Evolutionary conservation across 192 early-diverging fungal genomes (phyloP), one percentile per base, ranked within the genome.

Genomic region (Spizellomyces punctatus): DNA sequence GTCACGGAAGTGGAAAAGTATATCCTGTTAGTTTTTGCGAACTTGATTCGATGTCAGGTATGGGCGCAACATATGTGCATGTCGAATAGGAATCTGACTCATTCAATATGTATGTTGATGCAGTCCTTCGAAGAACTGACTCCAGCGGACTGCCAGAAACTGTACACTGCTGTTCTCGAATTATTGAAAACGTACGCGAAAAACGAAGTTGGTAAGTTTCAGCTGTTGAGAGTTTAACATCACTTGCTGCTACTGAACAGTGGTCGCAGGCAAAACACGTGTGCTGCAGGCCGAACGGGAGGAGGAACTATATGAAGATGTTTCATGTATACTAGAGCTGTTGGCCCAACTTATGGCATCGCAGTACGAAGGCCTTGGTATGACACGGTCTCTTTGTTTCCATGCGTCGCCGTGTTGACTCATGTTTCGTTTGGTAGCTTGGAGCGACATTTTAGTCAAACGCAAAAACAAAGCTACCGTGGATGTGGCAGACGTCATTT

Each of bases 291-390:
- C 83, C 49, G 81, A 82, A 27, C 84, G 85, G 19, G 89, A 87
- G n/a, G 90, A 91, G 42, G 84, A 87, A 62, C 81, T 88, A 2
- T 86, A 87, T 67, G 82, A 82, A 21, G 90, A 91, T 74, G 78
- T 91, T 10, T 83, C 84, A 9, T 76, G 78, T 67, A 79, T 91
- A 6, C 62, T 93, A 10, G 83, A 82, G 64, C 67, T 91, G 49
- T 54, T 91, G n/a, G 76, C 82, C 12, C 81, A 85, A 21, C 58
- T 91, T 6, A 88, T 89, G 78, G 77, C 84, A 8, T 78, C 84
- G 2, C 88, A 86, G 22, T 82, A 85, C 71, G 84, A 85, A 66
- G 85, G 82, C 27, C 77, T 80, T 66, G 64, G 82, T 82, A 81
- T 63, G 80, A 14, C 43, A 42, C 19, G 44, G 45, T 44, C 47